A percentile compares a stretch with the other conserved stretches of the same genome.
Evolutionary conservation across 1,284 basidiomycete genomes (phyloP).

Genomic region (Phylloboletellus chloephorus): DNA sequence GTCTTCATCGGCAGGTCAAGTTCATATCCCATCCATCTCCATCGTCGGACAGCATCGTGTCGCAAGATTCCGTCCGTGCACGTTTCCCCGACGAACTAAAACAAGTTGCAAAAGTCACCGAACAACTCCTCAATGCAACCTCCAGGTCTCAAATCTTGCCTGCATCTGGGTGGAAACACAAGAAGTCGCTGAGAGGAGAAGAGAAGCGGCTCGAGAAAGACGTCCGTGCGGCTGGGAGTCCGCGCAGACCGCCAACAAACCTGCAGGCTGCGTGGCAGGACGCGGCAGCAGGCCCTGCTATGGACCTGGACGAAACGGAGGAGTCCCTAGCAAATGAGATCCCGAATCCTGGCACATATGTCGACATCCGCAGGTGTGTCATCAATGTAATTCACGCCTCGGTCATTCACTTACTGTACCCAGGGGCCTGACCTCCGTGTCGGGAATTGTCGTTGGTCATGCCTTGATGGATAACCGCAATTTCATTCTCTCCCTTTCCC

Average conservation of each 20-base stretch:
- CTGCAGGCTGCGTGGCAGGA: conserved; percentile 23
- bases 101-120: conserved; percentile 22
- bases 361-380: conserved; percentile 56
- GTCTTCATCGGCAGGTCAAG: conserved; percentile 5
- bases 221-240: conserved; percentile 8
- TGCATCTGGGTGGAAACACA: conserved; percentile 28
- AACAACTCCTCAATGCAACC: conserved; percentile 28
- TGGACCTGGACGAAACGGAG: conserved; percentile 15
- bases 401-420: conserved; percentile 10
- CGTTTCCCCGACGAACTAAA: conserved; percentile 9
- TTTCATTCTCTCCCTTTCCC: conserved; percentile 40
- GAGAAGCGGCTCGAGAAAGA: conserved; percentile 28
- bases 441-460: conserved; percentile 48
- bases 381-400: neutral
- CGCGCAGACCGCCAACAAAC: conserved; percentile 16
- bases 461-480: conserved; percentile 31
- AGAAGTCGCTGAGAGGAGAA: conserved; percentile 27
- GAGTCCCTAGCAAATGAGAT: conserved; percentile 15
- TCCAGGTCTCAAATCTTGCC: conserved; percentile 23
- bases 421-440: conserved; percentile 40
- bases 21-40: conserved; percentile 1
- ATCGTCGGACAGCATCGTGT: neutral
- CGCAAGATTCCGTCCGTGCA: conserved; percentile 1
- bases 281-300: conserved; percentile 7
- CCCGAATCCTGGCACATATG: conserved; percentile 45